phyloP scores from a whole-genome alignment of 2,329 filamentous ascomycete genomes.

The Aspergillus oerlinghausenensis region DNA sequence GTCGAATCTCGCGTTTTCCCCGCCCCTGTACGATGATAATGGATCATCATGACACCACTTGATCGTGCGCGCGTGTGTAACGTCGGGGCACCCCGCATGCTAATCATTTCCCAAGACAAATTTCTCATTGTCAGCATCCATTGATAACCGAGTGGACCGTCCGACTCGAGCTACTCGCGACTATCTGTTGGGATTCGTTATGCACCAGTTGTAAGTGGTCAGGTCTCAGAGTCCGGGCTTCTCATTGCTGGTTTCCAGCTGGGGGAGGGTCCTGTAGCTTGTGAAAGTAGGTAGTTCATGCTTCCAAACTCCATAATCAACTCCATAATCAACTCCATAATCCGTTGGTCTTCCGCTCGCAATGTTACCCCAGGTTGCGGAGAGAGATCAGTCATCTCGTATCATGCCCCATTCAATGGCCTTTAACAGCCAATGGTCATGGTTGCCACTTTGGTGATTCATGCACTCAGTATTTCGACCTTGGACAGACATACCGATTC shows the following conservation, averaged over 20 bases:
- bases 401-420: neutral
- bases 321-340: neutral
- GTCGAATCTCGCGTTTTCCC: neutral
- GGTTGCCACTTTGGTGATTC: neutral
- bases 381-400: neutral
- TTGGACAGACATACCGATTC: neutral
- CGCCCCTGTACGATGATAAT: conserved; percentile 2
- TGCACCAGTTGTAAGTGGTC: neutral
- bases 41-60: neutral
- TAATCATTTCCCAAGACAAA: neutral
- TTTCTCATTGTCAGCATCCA: neutral
- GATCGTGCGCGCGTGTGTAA: neutral
- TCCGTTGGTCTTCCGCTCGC: neutral
- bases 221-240: neutral
- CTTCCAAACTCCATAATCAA: neutral
- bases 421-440: neutral
- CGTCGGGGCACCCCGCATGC: conserved; percentile 11
- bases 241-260: neutral
- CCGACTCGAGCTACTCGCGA: neutral
- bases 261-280: neutral
- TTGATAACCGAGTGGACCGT: neutral
- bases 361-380: conserved; percentile 12
- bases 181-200: neutral
- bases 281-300: neutral
- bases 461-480: neutral